Evolutionary conservation across 1,284 basidiomycete species (phyloP).

Genomic region (Puccinia triticina): DNA sequence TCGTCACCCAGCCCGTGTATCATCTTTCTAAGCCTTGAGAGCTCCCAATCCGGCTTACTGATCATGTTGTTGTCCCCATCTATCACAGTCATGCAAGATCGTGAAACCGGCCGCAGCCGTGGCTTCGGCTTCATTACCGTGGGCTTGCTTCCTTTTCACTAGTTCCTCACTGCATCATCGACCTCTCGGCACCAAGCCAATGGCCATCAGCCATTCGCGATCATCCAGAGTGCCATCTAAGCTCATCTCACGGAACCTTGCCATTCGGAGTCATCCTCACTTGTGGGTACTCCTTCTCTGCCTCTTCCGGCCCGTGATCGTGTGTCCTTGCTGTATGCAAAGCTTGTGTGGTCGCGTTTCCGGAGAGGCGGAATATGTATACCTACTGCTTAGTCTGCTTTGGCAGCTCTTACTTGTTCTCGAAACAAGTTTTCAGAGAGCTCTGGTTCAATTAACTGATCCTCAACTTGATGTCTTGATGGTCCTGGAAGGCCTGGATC

Average conservation of each 20-base stretch:
- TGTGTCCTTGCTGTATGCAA: conserved; percentile 40
- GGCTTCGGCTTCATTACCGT: conserved; percentile 84
- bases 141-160: conserved; percentile 32
- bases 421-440: not conserved
- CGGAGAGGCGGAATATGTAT: conserved; percentile 26
- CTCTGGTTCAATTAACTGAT: no score
- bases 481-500: no score
- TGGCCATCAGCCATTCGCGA: not conserved
- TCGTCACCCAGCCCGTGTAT: not conserved
- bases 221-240: not conserved
- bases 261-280: not conserved
- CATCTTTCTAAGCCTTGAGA: not conserved
- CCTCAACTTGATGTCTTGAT: no score
- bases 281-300: conserved; percentile 35
- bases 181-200: not conserved
- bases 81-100: conserved; percentile 83
- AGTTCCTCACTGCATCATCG: not conserved
- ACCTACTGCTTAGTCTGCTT: not conserved
- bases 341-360: conserved; percentile 50
- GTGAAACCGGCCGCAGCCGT: conserved; percentile 91
- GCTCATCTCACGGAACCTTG: not conserved
- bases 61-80: no score
- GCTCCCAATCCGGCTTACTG: not conserved
- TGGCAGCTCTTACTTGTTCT: not conserved
- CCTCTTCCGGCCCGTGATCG: conserved; percentile 37